Evolutionary conservation across 2,329 filamentous ascomycete species (phyloP).

Genomic region (Ascochyta lentis): DNA sequence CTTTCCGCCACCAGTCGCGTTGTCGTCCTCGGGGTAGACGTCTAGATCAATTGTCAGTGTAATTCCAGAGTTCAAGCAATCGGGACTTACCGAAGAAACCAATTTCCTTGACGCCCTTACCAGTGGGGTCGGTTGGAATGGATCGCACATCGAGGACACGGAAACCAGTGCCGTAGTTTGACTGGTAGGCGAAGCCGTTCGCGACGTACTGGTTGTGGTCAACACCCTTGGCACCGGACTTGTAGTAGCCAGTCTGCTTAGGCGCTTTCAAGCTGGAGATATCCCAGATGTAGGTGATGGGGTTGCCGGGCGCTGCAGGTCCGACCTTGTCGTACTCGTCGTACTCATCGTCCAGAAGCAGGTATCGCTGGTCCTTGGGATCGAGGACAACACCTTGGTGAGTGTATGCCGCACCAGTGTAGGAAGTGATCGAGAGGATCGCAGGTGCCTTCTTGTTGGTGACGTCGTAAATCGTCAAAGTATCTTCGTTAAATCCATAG

Average conservation of each 20-base stretch:
- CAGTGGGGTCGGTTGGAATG: constrained; percentile 51
- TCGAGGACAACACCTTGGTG: constrained; percentile 64
- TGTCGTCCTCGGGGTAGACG: constrained; percentile 54
- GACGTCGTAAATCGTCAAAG: constrained; percentile 61
- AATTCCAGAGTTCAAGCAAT: not conserved
- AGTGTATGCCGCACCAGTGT: constrained; percentile 64
- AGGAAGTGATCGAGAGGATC: constrained; percentile 61
- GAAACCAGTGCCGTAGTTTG: constrained; percentile 53
- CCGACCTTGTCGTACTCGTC: constrained; percentile 49
- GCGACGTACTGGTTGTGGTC: constrained; percentile 59
- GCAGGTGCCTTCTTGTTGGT: constrained; percentile 56
- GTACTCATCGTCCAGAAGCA: constrained; percentile 50
- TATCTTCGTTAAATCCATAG: constrained; percentile 64
- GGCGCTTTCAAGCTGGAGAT: constrained; percentile 43
- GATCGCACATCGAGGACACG: constrained; percentile 52
- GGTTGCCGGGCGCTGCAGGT: constrained; percentile 42
- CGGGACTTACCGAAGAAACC: constrained; percentile 45
- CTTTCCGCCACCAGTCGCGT: constrained; percentile 46
- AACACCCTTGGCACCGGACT: constrained; percentile 48
- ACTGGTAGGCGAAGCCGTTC: constrained; percentile 52
- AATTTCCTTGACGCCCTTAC: constrained; percentile 51
- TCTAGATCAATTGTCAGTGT: constrained; percentile 29
- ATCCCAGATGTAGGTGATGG: constrained; percentile 51
- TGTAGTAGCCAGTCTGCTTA: constrained; percentile 54
- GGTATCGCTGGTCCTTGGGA: constrained; percentile 42